Percentiles rank a stretch among this genome's conserved stretches.
Evolutionary conservation across 2,329 filamentous ascomycete species (phyloP).

Genomic region (Cytospora piceicola): DNA sequence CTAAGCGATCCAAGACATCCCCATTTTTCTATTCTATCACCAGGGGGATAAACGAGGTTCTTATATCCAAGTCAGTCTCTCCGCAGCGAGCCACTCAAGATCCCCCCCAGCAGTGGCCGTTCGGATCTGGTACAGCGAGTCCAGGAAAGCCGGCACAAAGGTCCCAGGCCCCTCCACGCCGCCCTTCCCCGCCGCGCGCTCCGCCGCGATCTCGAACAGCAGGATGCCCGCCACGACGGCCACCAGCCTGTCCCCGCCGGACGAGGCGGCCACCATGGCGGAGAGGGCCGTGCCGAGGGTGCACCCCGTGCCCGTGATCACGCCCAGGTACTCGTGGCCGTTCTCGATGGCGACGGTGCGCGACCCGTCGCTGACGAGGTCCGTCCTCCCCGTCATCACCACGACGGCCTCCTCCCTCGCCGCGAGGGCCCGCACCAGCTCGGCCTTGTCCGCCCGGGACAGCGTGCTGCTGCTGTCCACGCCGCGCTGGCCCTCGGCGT

Average conservation of each 20-base stretch:
- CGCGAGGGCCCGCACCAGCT: slow-evolving; percentile 69
- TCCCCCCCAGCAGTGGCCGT: slow-evolving; percentile 15
- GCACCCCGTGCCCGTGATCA: slow-evolving; percentile 82
- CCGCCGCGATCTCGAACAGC: slow-evolving; percentile 76
- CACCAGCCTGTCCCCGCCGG: slow-evolving; percentile 64
- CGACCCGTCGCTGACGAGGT: slow-evolving; percentile 76
- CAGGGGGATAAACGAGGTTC: too few species aligned
- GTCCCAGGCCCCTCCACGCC: slow-evolving; percentile 80
- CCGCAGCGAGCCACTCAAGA: slow-evolving; percentile 12
- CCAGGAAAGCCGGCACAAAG: slow-evolving; percentile 84
- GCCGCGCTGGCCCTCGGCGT: slow-evolving; percentile 69
- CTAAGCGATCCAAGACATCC: neutral
- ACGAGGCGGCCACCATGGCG: slow-evolving; percentile 69
- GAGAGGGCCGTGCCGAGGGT: slow-evolving; percentile 82
- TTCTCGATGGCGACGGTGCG: slow-evolving; percentile 72
- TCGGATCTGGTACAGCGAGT: slow-evolving; percentile 61
- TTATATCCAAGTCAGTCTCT: neutral
- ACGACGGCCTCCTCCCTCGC: slow-evolving; percentile 70
- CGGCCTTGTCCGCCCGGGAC: slow-evolving; percentile 52
- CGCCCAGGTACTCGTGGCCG: slow-evolving; percentile 71
- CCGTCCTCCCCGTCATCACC: slow-evolving; percentile 79
- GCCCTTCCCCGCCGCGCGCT: slow-evolving; percentile 65
- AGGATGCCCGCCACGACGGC: slow-evolving; percentile 75
- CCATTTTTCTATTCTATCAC: neutral
- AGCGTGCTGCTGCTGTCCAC: slow-evolving; percentile 75